Conservation (phyloP, 352 stramenopile genomes). For the Phytophthora fragariae region DNA sequence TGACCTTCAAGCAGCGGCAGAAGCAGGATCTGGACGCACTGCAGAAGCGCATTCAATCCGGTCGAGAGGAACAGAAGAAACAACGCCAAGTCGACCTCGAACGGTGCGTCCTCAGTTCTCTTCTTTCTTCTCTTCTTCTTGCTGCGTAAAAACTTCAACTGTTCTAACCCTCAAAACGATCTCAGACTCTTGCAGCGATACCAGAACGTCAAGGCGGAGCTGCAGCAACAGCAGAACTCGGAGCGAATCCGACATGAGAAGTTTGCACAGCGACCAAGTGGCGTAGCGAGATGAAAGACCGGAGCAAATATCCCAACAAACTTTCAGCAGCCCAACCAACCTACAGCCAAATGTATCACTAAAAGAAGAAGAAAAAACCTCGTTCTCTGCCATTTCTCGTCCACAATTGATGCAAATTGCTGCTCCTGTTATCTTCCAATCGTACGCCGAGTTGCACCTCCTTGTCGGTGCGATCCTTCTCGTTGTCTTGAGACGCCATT, state of each 20-base stretch:
- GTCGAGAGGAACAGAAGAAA: constrained; percentile 96
- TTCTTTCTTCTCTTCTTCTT: not conserved
- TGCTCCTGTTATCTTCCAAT: constrained; percentile 9
- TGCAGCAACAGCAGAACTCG: constrained; percentile 95
- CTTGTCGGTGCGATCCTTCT: not conserved
- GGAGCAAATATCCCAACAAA: not conserved
- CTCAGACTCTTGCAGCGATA: constrained; percentile 91
- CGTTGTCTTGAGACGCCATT: not conserved
- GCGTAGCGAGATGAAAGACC: constrained; percentile 24
- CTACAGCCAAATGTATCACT: constrained; percentile 27
- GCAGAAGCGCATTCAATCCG: constrained; percentile 94
- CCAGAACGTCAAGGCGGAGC: constrained; percentile 96
- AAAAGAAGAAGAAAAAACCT: constrained; percentile 12
- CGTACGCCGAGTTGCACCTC: constrained; percentile 3
- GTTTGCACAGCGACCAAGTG: constrained; percentile 58
- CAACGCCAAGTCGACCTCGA: constrained; percentile 95
- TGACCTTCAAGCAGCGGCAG: constrained; percentile 95
- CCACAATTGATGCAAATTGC: not conserved
- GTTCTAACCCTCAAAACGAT: not conserved
- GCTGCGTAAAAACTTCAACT: constrained; percentile 1
- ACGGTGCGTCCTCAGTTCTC: constrained; percentile 42
- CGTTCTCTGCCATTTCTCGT: constrained; percentile 13
- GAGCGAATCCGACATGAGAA: constrained; percentile 92
- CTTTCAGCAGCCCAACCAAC: not conserved
- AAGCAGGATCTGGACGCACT: constrained; percentile 94